phyloP scores from a whole-genome alignment of 306 rosid species.

The Canavalia gladiata region DNA sequence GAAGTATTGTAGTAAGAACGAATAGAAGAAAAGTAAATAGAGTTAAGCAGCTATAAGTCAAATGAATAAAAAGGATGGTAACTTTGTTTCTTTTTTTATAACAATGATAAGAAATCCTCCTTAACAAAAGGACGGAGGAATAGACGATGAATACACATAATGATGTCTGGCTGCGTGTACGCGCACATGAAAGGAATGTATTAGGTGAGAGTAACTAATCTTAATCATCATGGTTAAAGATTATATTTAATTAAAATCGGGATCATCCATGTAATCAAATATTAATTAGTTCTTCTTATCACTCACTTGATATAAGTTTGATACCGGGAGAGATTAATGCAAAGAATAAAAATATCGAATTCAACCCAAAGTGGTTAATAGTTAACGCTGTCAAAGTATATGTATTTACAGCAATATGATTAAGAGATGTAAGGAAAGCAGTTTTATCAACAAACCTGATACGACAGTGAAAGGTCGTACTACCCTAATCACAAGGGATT shows the following conservation, averaged over 20 bases:
- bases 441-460: neutral
- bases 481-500: neutral
- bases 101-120: neutral
- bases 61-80: neutral
- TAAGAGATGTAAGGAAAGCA: constrained; percentile 15
- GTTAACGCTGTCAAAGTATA: neutral
- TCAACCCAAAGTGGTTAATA: neutral
- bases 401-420: constrained; percentile 26
- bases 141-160: neutral
- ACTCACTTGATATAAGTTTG: neutral
- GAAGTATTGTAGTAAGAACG: neutral
- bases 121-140: neutral
- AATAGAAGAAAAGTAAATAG: neutral
- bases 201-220: neutral
- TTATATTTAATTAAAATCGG: neutral
- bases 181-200: neutral
- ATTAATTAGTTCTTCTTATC: neutral
- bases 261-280: neutral
- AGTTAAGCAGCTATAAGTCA: neutral
- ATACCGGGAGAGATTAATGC: neutral
- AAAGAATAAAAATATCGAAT: neutral
- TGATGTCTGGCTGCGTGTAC: neutral
- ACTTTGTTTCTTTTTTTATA: neutral
- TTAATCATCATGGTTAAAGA: neutral
- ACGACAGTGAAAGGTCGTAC: neutral